phyloP scores from a whole-genome alignment of 495 filamentous ascomycete genomes.

The Xylaria grammica region DNA sequence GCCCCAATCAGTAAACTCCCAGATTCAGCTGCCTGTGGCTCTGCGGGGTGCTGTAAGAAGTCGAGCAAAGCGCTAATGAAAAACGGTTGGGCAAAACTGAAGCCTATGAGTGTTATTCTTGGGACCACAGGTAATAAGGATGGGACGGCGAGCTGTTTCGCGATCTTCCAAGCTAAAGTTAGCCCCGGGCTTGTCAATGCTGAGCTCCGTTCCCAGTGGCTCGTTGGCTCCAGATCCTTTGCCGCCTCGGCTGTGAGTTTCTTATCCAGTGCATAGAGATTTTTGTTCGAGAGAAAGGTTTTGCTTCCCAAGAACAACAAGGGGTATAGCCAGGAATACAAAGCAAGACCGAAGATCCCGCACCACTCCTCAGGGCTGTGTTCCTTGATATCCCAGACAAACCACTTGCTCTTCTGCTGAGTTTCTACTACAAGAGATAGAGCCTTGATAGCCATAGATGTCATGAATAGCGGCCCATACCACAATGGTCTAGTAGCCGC shows the following conservation, averaged over 20 bases:
- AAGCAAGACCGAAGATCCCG: slow-evolving; percentile 54
- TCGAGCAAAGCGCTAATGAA: slow-evolving; percentile 60
- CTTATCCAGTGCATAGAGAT: slow-evolving; percentile 55
- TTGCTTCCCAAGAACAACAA: slow-evolving; percentile 57
- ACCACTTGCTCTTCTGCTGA: slow-evolving; percentile 54
- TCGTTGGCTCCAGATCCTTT: too few relatives aligned
- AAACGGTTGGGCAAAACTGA: slow-evolving; percentile 70
- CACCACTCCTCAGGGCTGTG: slow-evolving; percentile 65
- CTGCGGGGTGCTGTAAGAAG: slow-evolving; percentile 50
- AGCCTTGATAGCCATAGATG: slow-evolving; percentile 47
- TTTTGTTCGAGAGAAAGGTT: slow-evolving; percentile 47
- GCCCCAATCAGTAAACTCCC: slow-evolving; percentile 46
- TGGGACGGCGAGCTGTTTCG: too few relatives aligned
- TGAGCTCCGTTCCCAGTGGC: too few relatives aligned
- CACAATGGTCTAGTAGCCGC: slow-evolving; percentile 31
- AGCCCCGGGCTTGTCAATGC: slow-evolving; percentile 12
- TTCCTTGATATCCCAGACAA: slow-evolving; percentile 39
- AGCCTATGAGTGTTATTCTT: slow-evolving; percentile 42
- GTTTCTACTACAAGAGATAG: slow-evolving; percentile 61
- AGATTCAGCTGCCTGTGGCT: slow-evolving; percentile 47
- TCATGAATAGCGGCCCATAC: slow-evolving; percentile 54
- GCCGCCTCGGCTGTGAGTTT: slow-evolving; percentile 47
- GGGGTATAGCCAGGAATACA: slow-evolving; percentile 66
- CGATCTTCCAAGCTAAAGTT: slow-evolving; percentile 19
- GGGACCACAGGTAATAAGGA: too few relatives aligned